phyloP scores from a whole-genome alignment of 2,329 filamentous ascomycete genomes.

The Coniochaeta sp. region DNA sequence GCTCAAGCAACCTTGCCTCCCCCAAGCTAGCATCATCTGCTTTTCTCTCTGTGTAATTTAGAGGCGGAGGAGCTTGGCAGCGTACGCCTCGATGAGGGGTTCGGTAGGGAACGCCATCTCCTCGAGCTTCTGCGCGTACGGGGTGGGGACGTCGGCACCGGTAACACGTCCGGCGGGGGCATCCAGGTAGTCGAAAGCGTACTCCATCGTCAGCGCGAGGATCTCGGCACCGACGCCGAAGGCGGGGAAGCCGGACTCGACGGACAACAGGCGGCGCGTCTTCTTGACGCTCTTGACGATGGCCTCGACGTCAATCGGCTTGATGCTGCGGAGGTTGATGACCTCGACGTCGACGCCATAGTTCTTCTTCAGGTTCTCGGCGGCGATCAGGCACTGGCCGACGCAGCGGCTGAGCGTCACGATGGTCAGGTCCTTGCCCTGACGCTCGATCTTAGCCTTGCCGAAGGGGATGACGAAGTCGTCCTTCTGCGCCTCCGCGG shows the following conservation, averaged over 20 bases:
- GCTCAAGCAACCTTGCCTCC: neutral
- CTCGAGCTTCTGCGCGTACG: constrained; percentile 89
- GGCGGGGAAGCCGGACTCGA: constrained; percentile 94
- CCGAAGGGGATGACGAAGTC: constrained; percentile 97
- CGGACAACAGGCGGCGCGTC: constrained; percentile 82
- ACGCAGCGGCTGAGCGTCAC: constrained; percentile 93
- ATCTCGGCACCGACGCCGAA: constrained; percentile 93
- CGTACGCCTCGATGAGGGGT: constrained; percentile 77
- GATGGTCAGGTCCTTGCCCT: constrained; percentile 92
- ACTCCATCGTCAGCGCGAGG: constrained; percentile 91
- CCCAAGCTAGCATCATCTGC: neutral
- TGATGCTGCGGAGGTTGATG: constrained; percentile 95
- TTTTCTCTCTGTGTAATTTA: constrained; percentile 6
- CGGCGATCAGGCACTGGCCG: constrained; percentile 81
- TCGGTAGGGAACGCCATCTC: constrained; percentile 93
- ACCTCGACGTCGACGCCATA: constrained; percentile 95
- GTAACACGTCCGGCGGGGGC: constrained; percentile 90
- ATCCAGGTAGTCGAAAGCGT: constrained; percentile 95
- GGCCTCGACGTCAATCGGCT: constrained; percentile 90
- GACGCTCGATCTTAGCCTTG: constrained; percentile 98
- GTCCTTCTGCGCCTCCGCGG: constrained; percentile 87
- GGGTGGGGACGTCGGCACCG: constrained; percentile 93
- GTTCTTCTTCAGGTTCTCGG: constrained; percentile 88
- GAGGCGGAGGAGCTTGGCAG: constrained; percentile 79
- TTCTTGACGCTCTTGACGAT: constrained; percentile 99